phyloP scores from a whole-genome alignment of 179 eudicot genomes.

The Nepenthes alata region DNA sequence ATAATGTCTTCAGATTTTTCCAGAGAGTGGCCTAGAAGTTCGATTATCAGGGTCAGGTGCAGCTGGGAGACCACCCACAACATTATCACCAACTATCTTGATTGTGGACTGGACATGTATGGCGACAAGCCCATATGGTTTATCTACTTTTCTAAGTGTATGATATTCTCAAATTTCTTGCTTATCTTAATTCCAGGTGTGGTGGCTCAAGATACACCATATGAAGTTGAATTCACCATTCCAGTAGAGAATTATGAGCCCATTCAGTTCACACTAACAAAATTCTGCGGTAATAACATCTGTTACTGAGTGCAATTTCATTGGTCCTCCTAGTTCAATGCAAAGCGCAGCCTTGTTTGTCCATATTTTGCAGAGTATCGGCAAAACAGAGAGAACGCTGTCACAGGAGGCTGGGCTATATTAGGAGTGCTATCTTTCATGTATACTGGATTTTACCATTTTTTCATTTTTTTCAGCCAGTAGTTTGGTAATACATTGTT shows the following conservation, averaged over 20 bases:
- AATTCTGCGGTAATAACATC: slow-evolving; percentile 57
- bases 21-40: slow-evolving; percentile 69
- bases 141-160: slow-evolving; percentile 2
- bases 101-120: slow-evolving; percentile 85
- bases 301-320: not conserved
- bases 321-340: not conserved
- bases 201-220: slow-evolving; percentile 44
- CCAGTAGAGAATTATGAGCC: slow-evolving; percentile 70
- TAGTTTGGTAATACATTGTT: not conserved
- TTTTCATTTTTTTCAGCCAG: not conserved
- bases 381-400: slow-evolving; percentile 39
- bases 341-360: slow-evolving; percentile 2
- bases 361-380: slow-evolving; percentile 30
- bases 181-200: slow-evolving; percentile 39
- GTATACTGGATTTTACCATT: slow-evolving; percentile 25
- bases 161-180: slow-evolving; percentile 10
- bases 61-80: slow-evolving; percentile 69
- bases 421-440: slow-evolving; percentile 71
- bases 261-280: slow-evolving; percentile 65
- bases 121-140: slow-evolving; percentile 8
- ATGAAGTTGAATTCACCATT: slow-evolving; percentile 66
- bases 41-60: slow-evolving; percentile 75
- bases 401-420: slow-evolving; percentile 72
- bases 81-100: slow-evolving; percentile 68
- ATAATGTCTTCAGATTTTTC: slow-evolving; percentile 35